Conservation (phyloP, 768 basidiomycete genomes). For the Leucosporidium creatinivorum region DNA sequence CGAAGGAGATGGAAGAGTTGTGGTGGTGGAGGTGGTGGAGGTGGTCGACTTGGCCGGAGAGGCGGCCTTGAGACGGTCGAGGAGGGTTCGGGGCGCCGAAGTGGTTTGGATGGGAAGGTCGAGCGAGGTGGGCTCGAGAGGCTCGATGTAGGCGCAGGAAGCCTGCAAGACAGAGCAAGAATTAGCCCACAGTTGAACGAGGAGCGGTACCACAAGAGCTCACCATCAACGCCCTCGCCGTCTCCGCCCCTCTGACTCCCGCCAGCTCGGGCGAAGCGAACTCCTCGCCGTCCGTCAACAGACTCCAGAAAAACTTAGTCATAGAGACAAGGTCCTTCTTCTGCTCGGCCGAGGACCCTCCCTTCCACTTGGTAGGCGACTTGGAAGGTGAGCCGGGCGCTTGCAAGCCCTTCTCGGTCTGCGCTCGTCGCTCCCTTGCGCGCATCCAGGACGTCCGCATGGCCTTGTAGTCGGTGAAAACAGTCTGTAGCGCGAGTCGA, state of each 20-base stretch:
- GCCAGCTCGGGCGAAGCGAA: not conserved
- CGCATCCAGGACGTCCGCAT: not conserved
- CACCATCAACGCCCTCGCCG: slow-evolving; percentile 15
- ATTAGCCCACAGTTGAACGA: not conserved
- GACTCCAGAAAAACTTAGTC: slow-evolving; percentile 11
- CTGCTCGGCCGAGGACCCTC: not conserved
- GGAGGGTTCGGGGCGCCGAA: not conserved
- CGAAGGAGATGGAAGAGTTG: not conserved
- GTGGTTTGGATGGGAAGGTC: not conserved
- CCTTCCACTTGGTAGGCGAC: slow-evolving; percentile 14
- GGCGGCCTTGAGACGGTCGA: too few species aligned
- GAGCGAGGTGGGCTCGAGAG: not conserved
- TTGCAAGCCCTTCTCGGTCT: not conserved
- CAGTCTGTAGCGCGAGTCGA: not conserved
- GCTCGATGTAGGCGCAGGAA: slow-evolving; percentile 19
- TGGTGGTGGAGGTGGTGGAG: not conserved
- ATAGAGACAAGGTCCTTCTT: slow-evolving; percentile 17
- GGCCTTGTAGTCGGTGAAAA: slow-evolving; percentile 5
- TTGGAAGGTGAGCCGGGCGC: slow-evolving; percentile 22
- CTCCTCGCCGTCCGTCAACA: not conserved
- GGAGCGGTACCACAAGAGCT: not conserved
- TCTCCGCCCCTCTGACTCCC: slow-evolving; percentile 3
- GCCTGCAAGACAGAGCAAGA: not conserved
- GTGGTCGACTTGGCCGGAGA: too few species aligned
- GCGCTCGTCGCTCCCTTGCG: not conserved